Evolutionary conservation across 1,139 yeast species (phyloP).

Genomic region (Suhomyces maxii): DNA sequence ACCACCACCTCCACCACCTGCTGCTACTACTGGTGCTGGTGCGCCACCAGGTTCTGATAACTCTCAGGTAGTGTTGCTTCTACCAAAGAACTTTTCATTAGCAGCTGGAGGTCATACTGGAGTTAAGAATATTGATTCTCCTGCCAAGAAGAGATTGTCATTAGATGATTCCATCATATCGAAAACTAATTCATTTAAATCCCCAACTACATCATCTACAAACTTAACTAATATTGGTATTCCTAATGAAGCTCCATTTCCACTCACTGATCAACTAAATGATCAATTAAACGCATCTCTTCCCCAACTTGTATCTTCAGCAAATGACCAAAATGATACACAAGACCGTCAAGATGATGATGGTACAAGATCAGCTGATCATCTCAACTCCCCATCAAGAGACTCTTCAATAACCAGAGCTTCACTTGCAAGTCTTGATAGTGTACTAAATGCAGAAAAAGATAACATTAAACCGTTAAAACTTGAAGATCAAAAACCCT

Average conservation of each 20-base stretch:
- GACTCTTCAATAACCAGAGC: slow-evolving; percentile 4
- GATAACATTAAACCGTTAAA: neutral
- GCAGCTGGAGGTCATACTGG: slow-evolving; percentile 19
- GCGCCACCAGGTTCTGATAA: slow-evolving; percentile 9
- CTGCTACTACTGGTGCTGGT: neutral
- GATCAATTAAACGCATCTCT: neutral
- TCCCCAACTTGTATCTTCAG: neutral
- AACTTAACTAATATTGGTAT: slow-evolving; percentile 24
- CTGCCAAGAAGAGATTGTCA: slow-evolving; percentile 26
- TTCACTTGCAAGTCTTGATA: neutral
- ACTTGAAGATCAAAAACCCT: neutral
- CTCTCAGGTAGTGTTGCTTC: slow-evolving; percentile 41
- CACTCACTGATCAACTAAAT: neutral
- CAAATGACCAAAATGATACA: neutral
- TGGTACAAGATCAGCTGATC: neutral
- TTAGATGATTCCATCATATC: slow-evolving; percentile 28
- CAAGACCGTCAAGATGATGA: neutral
- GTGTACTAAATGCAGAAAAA: neutral
- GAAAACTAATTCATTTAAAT: slow-evolving; percentile 5
- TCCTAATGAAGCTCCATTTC: slow-evolving; percentile 12
- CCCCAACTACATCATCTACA: slow-evolving; percentile 12
- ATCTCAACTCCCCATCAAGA: slow-evolving; percentile 10
- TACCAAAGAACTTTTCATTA: slow-evolving; percentile 48
- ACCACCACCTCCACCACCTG: neutral
- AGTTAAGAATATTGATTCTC: neutral